Base-by-base conservation (phyloP, 2,329 filamentous ascomycete species). In the Onygena corvina region DNA sequence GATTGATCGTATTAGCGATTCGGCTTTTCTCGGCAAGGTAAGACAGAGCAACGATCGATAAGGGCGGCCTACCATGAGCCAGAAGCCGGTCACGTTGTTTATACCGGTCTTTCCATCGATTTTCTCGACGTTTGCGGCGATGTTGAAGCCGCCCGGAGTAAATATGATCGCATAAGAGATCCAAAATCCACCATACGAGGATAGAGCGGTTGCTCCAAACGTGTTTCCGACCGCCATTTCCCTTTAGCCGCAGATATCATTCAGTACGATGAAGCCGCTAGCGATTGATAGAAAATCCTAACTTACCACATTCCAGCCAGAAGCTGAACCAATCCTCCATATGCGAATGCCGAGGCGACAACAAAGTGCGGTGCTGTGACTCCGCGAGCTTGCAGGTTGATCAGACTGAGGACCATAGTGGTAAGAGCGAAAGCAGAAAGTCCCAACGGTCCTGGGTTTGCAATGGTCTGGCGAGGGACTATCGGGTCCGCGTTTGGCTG, bases 191-290 rank as follows among this genome's bases (percentile, higher is more conserved):
- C 86, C 85, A 61, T 86, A 90, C 0, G 84, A 89, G 7, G 83
- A 85, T 50, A 90, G 70, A 16, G 85, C 84, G 20, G 84, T 89
- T 47, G 84, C 85, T 73, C 84, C 84, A 57, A 90, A 89, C 8
- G 86, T 90, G 73, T 90, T 90, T 50, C 84, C 85, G n/a, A 86
- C 75, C 30, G 84, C 84, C 78, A 90, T 86, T 71, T 90, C 85
- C 84, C 83, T 86, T 34, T 12, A 11, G n/a, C n/a, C 7, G 30
- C 47, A 38, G 3, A 12, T 29, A 16, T 35, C n/a, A 11, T n/a
- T 45, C 12, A 30, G 18, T 31, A 30, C 20, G 46, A 0, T 33
- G 14, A 12, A n/a, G 14, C 14, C 5, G 7, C 2, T 18, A 14
- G 23, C 14, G 14, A 36, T 31, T 8, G 47, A 21, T 8, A 20